phyloP scores from a whole-genome alignment of 2,329 filamentous ascomycete genomes.

The Arachnopeziza araneosa region DNA sequence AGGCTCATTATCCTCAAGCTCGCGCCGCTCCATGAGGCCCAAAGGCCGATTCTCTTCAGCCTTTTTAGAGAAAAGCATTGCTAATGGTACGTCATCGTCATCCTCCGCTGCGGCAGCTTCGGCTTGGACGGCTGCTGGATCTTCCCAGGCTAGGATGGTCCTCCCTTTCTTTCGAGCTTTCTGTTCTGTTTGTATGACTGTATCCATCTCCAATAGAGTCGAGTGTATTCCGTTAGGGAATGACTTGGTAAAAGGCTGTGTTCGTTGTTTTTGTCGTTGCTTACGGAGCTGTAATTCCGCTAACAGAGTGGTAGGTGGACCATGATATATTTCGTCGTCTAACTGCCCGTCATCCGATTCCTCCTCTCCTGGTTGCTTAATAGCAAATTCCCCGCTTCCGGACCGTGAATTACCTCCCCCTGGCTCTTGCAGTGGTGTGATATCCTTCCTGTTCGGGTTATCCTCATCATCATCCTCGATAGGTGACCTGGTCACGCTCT shows the following conservation, averaged over 20 bases:
- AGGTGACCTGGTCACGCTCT: slow-evolving; percentile 6
- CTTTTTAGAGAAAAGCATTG: slow-evolving; percentile 64
- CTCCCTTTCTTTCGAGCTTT: slow-evolving; percentile 68
- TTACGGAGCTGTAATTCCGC: slow-evolving; percentile 91
- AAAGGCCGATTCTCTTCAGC: slow-evolving; percentile 56
- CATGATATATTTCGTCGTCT: slow-evolving; percentile 51
- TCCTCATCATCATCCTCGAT: slow-evolving; percentile 23
- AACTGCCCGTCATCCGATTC: slow-evolving; percentile 39
- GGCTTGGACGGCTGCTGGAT: slow-evolving; percentile 44
- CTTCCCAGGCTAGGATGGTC: slow-evolving; percentile 89
- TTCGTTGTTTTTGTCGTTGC: slow-evolving; percentile 77
- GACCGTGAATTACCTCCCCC: slow-evolving; percentile 8
- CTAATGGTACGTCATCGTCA: slow-evolving; percentile 85
- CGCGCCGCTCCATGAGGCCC: slow-evolving; percentile 72
- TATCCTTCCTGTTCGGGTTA: slow-evolving; percentile 12
- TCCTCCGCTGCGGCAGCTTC: slow-evolving; percentile 45
- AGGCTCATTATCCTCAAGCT: slow-evolving; percentile 89
- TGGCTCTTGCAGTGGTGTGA: slow-evolving; percentile 15
- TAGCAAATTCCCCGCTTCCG: not conserved
- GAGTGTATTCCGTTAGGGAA: slow-evolving; percentile 78
- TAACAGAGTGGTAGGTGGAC: slow-evolving; percentile 80
- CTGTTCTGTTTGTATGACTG: slow-evolving; percentile 79
- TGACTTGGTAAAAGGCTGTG: slow-evolving; percentile 56
- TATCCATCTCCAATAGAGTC: slow-evolving; percentile 84
- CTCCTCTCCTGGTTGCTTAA: slow-evolving; percentile 31